A percentile compares a stretch with the other conserved stretches of the same genome.
These are phyloP conservation scores for Paxillus rubicundulus DNA, from an alignment of 768 basidiomycete species.

Conservation along the genomic window DNA sequence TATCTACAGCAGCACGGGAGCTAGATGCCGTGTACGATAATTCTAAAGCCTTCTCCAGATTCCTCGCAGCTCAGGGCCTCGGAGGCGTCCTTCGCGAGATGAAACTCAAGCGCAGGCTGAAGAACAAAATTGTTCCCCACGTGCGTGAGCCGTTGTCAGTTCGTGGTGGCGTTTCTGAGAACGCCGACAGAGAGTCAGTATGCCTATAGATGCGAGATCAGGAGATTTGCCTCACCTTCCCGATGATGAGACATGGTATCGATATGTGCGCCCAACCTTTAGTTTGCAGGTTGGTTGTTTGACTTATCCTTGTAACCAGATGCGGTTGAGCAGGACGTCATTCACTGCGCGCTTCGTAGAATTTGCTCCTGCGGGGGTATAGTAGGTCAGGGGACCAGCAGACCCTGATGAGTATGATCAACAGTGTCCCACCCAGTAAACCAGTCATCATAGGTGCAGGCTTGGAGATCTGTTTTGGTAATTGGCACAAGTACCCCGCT, in stretches of 20 bases:
- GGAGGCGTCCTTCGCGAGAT: constrained; percentile 15
- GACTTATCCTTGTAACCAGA: constrained; percentile 9
- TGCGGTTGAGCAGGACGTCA: constrained; percentile 11
- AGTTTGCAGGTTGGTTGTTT: not conserved
- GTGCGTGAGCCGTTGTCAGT: constrained; percentile 20
- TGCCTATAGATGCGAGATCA: constrained; percentile 29
- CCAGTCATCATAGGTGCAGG: too few relatives aligned
- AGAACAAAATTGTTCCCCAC: constrained; percentile 38
- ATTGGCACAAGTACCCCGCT: too few relatives aligned
- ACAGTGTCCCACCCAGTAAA: too few relatives aligned
- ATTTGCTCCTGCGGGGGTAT: constrained; percentile 8
- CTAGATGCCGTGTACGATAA: constrained; percentile 38
- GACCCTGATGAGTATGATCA: too few relatives aligned
- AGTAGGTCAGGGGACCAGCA: not conserved
- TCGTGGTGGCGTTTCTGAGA: not conserved
- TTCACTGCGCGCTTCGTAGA: constrained; percentile 23
- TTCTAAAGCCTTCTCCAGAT: constrained; percentile 36
- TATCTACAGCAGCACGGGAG: not conserved
- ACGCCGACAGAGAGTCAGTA: constrained; percentile 14
- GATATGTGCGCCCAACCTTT: constrained; percentile 20
- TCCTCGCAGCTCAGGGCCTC: constrained; percentile 27
- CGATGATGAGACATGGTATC: constrained; percentile 37
- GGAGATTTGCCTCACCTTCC: constrained; percentile 34
- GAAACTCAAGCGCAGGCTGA: constrained; percentile 24
- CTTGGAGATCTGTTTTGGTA: too few relatives aligned